Conservation (phyloP, 2,329 filamentous ascomycete species). For the Byssochlamys sp. region DNA sequence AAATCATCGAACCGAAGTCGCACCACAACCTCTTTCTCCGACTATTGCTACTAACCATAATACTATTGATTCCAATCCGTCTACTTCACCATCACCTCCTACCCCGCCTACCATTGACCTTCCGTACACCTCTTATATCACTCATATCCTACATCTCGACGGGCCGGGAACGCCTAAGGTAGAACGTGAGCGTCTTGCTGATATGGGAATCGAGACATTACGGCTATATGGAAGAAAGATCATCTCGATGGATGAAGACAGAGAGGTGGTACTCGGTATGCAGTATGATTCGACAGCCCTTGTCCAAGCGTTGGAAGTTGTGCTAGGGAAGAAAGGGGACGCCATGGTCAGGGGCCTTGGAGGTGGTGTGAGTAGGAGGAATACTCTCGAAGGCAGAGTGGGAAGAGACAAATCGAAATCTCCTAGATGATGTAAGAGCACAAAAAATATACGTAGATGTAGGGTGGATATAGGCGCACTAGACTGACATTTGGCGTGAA, state of each 20-base stretch:
- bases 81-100: background rate
- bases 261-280: slow-evolving; percentile 45
- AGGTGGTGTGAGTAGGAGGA: slow-evolving; percentile 45
- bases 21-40: slow-evolving; percentile 2
- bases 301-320: slow-evolving; percentile 63
- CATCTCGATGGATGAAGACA: slow-evolving; percentile 28
- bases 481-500: background rate
- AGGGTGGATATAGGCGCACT: background rate
- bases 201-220: slow-evolving; percentile 66
- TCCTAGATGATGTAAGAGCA: background rate
- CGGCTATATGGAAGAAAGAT: slow-evolving; percentile 63
- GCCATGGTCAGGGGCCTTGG: slow-evolving; percentile 33
- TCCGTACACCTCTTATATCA: slow-evolving; percentile 62
- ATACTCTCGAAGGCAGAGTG: slow-evolving; percentile 42
- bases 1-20: slow-evolving; percentile 2
- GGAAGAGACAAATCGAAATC: slow-evolving; percentile 10
- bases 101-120: slow-evolving; percentile 15
- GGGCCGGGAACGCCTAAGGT: slow-evolving; percentile 60
- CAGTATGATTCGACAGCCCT: slow-evolving; percentile 69
- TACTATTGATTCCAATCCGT: background rate
- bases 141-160: slow-evolving; percentile 72
- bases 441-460: background rate
- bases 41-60: slow-evolving; percentile 5
- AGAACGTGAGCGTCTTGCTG: slow-evolving; percentile 53
- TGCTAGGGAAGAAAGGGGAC: slow-evolving; percentile 58